These are phyloP conservation scores for Coemansia sp. DNA, from an alignment of 192 early-diverging fungal species.

Conservation along the genomic window DNA sequence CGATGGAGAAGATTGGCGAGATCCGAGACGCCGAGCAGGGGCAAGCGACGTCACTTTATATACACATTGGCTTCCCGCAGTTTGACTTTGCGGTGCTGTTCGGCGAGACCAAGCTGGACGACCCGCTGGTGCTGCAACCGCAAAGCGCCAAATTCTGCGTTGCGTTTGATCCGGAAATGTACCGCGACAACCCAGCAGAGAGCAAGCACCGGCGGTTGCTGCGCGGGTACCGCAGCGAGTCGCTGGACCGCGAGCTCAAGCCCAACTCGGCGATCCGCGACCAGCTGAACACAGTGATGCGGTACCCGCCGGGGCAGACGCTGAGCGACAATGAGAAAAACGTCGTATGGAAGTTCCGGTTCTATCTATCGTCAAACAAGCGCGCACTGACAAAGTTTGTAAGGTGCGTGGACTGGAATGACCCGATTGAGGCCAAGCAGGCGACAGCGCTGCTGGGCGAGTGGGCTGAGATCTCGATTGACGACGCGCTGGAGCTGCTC, in stretches of 20 bases:
- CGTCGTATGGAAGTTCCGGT: constrained; percentile 97
- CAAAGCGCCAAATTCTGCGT: constrained; percentile 51
- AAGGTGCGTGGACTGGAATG: constrained; percentile 94
- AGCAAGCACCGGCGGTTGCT: constrained; percentile 88
- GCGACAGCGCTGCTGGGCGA: constrained; percentile 81
- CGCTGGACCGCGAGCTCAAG: constrained; percentile 92
- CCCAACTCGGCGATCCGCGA: constrained; percentile 96
- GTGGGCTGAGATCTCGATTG: constrained; percentile 92
- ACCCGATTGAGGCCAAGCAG: constrained; percentile 86
- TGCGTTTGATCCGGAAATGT: constrained; percentile 81
- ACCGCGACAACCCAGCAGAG: constrained; percentile 92
- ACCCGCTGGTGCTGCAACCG: constrained; percentile 40
- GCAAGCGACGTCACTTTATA: constrained; percentile 56
- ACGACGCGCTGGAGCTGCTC: constrained; percentile 94
- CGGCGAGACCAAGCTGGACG: constrained; percentile 64
- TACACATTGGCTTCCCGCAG: constrained; percentile 88
- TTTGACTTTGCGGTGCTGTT: constrained; percentile 98
- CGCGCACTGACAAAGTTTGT: constrained; percentile 97
- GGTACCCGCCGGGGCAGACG: constrained; percentile 87
- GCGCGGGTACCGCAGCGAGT: constrained; percentile 85
- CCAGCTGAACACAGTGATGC: constrained; percentile 89
- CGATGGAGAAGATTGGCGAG: constrained; percentile 84
- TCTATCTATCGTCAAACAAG: constrained; percentile 91
- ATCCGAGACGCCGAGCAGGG: constrained; percentile 62
- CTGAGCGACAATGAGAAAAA: constrained; percentile 89